Evolutionary conservation across 2,329 filamentous ascomycete genomes (phyloP).

Genomic region (Xylariomycetidae sp.): DNA sequence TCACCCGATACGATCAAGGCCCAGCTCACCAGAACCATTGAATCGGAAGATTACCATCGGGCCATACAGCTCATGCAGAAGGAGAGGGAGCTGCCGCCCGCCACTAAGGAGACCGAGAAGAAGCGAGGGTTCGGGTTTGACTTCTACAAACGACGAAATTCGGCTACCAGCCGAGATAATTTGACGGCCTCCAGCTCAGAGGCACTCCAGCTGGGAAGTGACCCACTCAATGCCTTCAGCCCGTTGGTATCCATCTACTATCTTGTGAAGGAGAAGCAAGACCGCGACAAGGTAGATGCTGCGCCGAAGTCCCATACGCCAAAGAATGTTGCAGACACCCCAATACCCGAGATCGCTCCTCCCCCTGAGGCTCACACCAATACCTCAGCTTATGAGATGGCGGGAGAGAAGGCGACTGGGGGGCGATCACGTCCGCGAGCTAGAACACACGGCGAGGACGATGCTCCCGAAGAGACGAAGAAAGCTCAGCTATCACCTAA

Average conservation of each 20-base stretch:
- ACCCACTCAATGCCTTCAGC: slow-evolving; percentile 90
- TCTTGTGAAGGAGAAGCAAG: slow-evolving; percentile 89
- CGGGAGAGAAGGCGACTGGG: slow-evolving; percentile 81
- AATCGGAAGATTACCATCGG: slow-evolving; percentile 89
- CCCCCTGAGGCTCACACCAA: slow-evolving; percentile 91
- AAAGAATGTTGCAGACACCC: slow-evolving; percentile 39
- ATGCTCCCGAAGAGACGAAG: slow-evolving; percentile 70
- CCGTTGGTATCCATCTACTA: slow-evolving; percentile 93
- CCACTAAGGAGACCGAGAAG: slow-evolving; percentile 67
- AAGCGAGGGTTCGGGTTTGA: slow-evolving; percentile 85
- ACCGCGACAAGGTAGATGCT: slow-evolving; percentile 58
- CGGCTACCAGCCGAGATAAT: slow-evolving; percentile 82
- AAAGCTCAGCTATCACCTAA: slow-evolving; percentile 52
- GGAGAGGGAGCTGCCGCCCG: slow-evolving; percentile 58
- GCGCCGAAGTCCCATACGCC: slow-evolving; percentile 25
- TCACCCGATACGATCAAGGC: slow-evolving; percentile 75
- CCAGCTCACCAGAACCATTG: slow-evolving; percentile 79
- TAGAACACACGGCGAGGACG: slow-evolving; percentile 91
- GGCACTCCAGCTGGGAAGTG: slow-evolving; percentile 73
- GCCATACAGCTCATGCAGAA: slow-evolving; percentile 68
- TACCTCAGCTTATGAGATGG: slow-evolving; percentile 76
- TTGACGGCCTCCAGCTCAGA: slow-evolving; percentile 80
- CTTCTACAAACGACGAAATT: slow-evolving; percentile 94
- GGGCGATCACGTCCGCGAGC: slow-evolving; percentile 79
- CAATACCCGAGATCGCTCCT: slow-evolving; percentile 68